Conservation (phyloP, 1,284 basidiomycete genomes). For the Naganishia albida region DNA sequence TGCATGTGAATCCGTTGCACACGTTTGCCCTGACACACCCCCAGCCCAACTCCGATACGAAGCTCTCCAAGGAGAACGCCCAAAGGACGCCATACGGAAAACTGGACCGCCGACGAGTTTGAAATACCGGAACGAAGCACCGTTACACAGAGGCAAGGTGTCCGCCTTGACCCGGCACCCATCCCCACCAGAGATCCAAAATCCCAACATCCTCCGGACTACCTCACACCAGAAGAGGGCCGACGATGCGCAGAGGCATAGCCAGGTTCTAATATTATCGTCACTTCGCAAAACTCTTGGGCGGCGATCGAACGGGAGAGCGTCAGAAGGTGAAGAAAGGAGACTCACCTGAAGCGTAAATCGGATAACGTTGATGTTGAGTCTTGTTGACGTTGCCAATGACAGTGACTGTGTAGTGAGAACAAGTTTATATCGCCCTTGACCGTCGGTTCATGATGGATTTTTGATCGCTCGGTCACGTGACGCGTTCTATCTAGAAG, state of each 20-base stretch:
- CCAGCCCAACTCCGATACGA: not conserved
- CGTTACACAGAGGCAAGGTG: slow-evolving; percentile 24
- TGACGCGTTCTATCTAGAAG: slow-evolving; percentile 1
- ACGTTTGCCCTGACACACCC: slow-evolving; percentile 20
- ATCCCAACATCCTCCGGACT: slow-evolving; percentile 13
- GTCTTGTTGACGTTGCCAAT: not conserved
- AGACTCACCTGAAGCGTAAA: slow-evolving; percentile 11
- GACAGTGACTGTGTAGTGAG: not conserved
- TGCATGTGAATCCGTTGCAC: slow-evolving; percentile 30
- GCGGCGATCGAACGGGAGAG: not conserved
- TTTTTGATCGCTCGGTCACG: slow-evolving; percentile 19
- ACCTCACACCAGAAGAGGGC: not conserved
- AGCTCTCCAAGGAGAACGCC: slow-evolving; percentile 15
- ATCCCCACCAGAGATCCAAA: not conserved
- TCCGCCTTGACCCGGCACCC: slow-evolving; percentile 18
- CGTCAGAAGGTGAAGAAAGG: not conserved
- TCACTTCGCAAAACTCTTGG: slow-evolving; percentile 1
- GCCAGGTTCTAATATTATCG: slow-evolving; percentile 30
- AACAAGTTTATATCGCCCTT: slow-evolving; percentile 6
- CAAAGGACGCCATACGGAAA: slow-evolving; percentile 2
- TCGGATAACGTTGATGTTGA: not conserved
- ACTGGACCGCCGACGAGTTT: not conserved
- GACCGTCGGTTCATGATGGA: not conserved
- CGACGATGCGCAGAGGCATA: slow-evolving; percentile 9
- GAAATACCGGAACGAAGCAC: slow-evolving; percentile 22